Conservation (phyloP, 2,329 filamentous ascomycete species). For the Scedosporium boydii region DNA sequence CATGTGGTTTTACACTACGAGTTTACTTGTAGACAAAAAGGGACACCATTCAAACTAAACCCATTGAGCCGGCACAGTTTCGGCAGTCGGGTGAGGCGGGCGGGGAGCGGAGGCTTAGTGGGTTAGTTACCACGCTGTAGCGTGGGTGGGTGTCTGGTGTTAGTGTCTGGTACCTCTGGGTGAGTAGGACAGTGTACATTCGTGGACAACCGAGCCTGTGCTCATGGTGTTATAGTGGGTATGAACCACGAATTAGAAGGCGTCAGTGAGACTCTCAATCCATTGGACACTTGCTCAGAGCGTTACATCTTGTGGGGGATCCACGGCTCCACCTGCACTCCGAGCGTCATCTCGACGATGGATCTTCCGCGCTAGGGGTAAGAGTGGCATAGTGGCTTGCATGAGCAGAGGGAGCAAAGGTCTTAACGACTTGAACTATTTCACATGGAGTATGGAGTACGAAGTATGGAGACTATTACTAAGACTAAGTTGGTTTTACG, state of each 20-base stretch:
- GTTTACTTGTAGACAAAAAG: neutral
- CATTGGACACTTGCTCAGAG: neutral
- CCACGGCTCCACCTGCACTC: slow-evolving; percentile 2
- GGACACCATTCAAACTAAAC: neutral
- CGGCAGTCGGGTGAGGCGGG: slow-evolving; percentile 6
- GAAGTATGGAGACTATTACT: too few species aligned
- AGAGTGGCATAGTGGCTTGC: neutral
- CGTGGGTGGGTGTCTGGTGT: too few species aligned
- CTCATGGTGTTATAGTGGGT: too few species aligned
- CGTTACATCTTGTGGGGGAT: slow-evolving; percentile 6
- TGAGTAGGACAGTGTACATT: too few species aligned
- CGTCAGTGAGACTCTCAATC: too few species aligned
- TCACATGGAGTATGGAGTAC: neutral
- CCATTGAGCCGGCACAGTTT: neutral
- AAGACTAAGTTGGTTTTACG: too few species aligned
- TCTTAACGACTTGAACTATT: neutral
- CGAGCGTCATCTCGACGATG: slow-evolving; percentile 1
- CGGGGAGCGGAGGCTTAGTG: neutral
- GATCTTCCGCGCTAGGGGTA: slow-evolving; percentile 1
- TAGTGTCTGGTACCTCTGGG: too few species aligned
- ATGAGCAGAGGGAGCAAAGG: neutral
- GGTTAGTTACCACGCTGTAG: neutral
- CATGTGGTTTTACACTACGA: neutral
- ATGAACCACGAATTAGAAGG: too few species aligned
- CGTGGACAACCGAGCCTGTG: too few species aligned